Evolutionary conservation across 164 flowering plant species (phyloP), one percentile per base, ranked within the genome.

Genomic region (Dillenia turbinata): DNA sequence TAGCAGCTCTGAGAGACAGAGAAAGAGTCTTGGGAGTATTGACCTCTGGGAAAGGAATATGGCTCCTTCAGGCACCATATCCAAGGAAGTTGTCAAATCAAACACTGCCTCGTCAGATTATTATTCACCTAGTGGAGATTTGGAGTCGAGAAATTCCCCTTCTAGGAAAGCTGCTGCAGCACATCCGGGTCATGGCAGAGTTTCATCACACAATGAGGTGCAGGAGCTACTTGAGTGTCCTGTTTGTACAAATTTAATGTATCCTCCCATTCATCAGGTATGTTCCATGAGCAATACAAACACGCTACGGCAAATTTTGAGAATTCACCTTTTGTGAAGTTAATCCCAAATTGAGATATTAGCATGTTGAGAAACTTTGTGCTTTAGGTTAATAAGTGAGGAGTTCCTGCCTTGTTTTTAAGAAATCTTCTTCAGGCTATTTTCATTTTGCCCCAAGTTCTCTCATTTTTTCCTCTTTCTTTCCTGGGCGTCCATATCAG

Each of bases 211-310:
- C 40, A 66, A 62, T 48, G 73, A 68, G 56, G 77, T 81, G 19
- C 76, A 71, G 43, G 83, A 79, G 51, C 66, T 81, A 67, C 58
- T 33, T 33, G 40, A 33, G 7, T 33, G 40, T 33, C 40, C 40
- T 33, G 40, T 33, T 33, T 33, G 40, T 7, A 33, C 40, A 5
- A 33, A 33, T 33, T 33, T 33, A 33, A 33, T 33, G 40, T 33
- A 33, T 33, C 79, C 79, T 69, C 83, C 85, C 22, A 81, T 81
- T 66, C 71, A 77, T 64, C 85, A 81, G 83, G 85, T 81, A 73
- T 44, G 40, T 16, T 15, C 10, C 62, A 8, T 49, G 10, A 11
- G 57, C 40, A 40, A 11, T 54, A 33, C 44, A 46, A 24, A 48
- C 54, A 7, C 9, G 9, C 6, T 49, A 12, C 40, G 9, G 44